These are phyloP conservation scores for Arthrinium puccinioides DNA, from an alignment of 2,329 filamentous ascomycete genomes.

Conservation along the genomic window DNA sequence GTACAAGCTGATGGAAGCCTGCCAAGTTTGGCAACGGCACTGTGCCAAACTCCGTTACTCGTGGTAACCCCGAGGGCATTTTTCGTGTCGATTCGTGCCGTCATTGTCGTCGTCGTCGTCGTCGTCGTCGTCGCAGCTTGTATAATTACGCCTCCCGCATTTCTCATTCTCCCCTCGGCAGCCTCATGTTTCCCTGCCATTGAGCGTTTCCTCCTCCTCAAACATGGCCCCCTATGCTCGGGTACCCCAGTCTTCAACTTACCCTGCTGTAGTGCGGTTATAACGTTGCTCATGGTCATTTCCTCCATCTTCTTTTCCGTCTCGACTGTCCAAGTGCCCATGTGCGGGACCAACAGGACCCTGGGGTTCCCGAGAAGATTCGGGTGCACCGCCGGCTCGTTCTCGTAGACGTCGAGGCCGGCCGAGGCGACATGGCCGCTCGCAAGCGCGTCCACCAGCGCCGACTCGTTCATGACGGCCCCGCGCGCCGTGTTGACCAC, in stretches of 20 bases:
- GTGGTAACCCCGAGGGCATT: too few relatives aligned
- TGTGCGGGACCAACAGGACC: constrained; percentile 73
- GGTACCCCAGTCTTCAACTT: constrained; percentile 62
- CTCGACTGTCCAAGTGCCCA: constrained; percentile 76
- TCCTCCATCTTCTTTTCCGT: constrained; percentile 63
- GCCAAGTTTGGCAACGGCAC: too few relatives aligned
- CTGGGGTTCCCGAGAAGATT: constrained; percentile 63
- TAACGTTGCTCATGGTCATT: constrained; percentile 66
- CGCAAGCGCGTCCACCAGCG: constrained; percentile 66
- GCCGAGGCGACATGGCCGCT: constrained; percentile 61
- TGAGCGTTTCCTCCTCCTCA: background rate
- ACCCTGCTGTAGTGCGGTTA: constrained; percentile 52
- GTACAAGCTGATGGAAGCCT: too few relatives aligned
- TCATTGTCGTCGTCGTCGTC: too few relatives aligned
- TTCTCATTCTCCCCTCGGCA: background rate
- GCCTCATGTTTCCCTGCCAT: too few relatives aligned
- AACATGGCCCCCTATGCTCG: constrained; percentile 47
- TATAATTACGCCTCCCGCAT: background rate
- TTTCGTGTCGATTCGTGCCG: too few relatives aligned
- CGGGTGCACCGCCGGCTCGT: constrained; percentile 70
- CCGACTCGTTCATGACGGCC: constrained; percentile 74
- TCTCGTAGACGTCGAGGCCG: constrained; percentile 77
- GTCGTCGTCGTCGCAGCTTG: background rate
- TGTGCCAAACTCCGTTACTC: too few relatives aligned
- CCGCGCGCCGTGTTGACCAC: constrained; percentile 80